phyloP scores from a whole-genome alignment of 2,329 filamentous ascomycete genomes.

The Curvularia verruculosa region DNA sequence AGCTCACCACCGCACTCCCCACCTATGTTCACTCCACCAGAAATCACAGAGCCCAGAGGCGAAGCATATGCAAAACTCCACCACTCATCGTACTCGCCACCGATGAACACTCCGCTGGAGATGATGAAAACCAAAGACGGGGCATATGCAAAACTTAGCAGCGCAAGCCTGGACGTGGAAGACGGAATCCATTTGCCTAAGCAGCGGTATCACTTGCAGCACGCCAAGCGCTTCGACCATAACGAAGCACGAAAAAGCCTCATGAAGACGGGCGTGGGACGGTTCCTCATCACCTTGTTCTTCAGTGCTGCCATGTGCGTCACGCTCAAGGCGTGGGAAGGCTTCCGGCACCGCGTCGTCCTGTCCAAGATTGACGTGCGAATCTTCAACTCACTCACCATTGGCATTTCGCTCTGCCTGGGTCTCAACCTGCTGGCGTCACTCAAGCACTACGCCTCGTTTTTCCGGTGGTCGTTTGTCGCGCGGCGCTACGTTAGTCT shows the following conservation, averaged over 20 bases:
- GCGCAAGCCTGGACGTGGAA: slow-evolving; percentile 24
- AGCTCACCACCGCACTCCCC: slow-evolving; percentile 17
- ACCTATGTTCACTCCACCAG: slow-evolving; percentile 22
- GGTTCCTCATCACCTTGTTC: slow-evolving; percentile 37
- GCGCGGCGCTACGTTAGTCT: slow-evolving; percentile 40
- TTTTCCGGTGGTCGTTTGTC: slow-evolving; percentile 44
- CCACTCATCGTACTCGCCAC: slow-evolving; percentile 21
- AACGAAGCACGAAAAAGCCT: slow-evolving; percentile 39
- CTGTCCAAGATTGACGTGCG: slow-evolving; percentile 37
- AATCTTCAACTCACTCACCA: slow-evolving; percentile 44
- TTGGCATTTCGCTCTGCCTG: slow-evolving; percentile 43
- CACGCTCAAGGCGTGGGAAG: slow-evolving; percentile 39
- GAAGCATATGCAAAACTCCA: slow-evolving; percentile 27
- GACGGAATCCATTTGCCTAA: slow-evolving; percentile 25
- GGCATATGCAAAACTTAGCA: slow-evolving; percentile 25
- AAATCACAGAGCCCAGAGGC: slow-evolving; percentile 19
- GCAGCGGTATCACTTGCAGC: slow-evolving; percentile 16
- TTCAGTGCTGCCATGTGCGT: slow-evolving; percentile 41
- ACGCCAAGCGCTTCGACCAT: slow-evolving; percentile 41
- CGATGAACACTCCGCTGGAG: slow-evolving; percentile 22
- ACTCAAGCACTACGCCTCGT: slow-evolving; percentile 43
- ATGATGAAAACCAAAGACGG: slow-evolving; percentile 22
- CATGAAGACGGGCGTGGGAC: slow-evolving; percentile 33
- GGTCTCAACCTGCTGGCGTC: slow-evolving; percentile 45
- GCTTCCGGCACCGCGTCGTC: slow-evolving; percentile 29